Conservation (phyloP, 1,284 basidiomycete species). For the Ganoderma sp. region DNA sequence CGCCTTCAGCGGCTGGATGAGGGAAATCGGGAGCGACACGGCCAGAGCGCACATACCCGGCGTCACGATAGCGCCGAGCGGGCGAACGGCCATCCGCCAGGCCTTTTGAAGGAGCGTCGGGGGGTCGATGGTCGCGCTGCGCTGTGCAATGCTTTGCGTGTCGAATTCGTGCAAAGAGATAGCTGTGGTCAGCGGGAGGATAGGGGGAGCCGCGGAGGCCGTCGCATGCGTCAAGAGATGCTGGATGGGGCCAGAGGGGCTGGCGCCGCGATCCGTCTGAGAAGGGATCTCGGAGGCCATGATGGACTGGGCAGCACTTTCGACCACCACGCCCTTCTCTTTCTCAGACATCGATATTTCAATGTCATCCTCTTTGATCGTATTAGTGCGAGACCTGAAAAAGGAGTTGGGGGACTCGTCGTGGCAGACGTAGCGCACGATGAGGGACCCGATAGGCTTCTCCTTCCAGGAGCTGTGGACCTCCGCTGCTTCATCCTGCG, state of each 20-base stretch:
- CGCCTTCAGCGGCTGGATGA: constrained; percentile 57
- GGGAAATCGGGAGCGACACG: constrained; percentile 52
- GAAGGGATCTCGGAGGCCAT: constrained; percentile 15
- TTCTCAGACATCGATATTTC: constrained; percentile 25
- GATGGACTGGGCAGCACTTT: constrained; percentile 4
- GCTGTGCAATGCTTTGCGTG: constrained; percentile 19
- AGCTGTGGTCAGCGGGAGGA: constrained; percentile 29
- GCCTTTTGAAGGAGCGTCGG: constrained; percentile 28
- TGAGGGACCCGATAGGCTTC: constrained; percentile 45
- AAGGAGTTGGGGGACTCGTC: constrained; percentile 13
- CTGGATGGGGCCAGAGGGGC: constrained; percentile 39
- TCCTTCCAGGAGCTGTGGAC: constrained; percentile 44
- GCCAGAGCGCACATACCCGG: constrained; percentile 55
- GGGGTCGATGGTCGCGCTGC: constrained; percentile 22
- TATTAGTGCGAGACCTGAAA: background rate
- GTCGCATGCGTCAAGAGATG: constrained; percentile 15
- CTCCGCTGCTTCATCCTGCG: constrained; percentile 47
- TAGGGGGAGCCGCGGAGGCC: constrained; percentile 22
- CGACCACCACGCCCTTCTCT: constrained; percentile 2
- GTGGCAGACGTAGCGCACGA: constrained; percentile 36
- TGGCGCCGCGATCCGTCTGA: constrained; percentile 14
- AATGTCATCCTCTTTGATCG: constrained; percentile 14
- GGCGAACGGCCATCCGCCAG: constrained; percentile 27
- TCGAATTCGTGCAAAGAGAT: constrained; percentile 17
- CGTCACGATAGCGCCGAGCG: constrained; percentile 42